Conservation (phyloP, 768 basidiomycete species). For the Psilocybe cyanescens region DNA sequence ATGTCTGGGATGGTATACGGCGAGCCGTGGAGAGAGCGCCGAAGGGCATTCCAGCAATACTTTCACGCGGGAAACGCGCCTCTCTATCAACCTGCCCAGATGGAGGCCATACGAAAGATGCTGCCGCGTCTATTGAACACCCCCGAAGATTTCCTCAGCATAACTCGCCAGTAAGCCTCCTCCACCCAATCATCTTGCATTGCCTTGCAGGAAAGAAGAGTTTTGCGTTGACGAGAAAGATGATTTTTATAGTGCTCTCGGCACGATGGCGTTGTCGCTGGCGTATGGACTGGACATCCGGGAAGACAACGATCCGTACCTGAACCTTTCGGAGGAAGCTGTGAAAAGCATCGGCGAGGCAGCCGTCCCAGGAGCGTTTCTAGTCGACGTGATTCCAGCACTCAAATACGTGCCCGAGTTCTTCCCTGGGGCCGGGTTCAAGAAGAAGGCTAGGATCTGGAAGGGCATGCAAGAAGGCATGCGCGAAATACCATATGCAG, state of each 20-base stretch:
- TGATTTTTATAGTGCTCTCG: constrained; percentile 36
- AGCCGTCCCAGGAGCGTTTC: constrained; percentile 42
- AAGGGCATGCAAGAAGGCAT: constrained; percentile 36
- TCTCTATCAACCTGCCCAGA: constrained; percentile 33
- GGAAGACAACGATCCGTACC: constrained; percentile 44
- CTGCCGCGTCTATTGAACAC: constrained; percentile 32
- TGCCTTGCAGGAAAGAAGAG: neutral
- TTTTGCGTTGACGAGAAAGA: neutral
- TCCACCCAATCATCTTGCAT: neutral
- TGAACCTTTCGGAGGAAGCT: constrained; percentile 43
- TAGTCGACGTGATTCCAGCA: constrained; percentile 46
- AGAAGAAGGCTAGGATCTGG: constrained; percentile 53
- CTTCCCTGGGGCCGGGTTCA: constrained; percentile 65
- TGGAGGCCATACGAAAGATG: constrained; percentile 33
- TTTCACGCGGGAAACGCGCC: constrained; percentile 36
- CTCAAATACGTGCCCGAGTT: constrained; percentile 55
- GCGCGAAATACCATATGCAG: constrained; percentile 38
- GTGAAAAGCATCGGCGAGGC: constrained; percentile 36
- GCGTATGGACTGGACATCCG: constrained; percentile 50
- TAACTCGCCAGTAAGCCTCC: constrained; percentile 40
- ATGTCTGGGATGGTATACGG: constrained; percentile 45
- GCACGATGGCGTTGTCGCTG: constrained; percentile 41
- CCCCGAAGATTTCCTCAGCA: constrained; percentile 40
- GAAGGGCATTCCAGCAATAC: constrained; percentile 44
- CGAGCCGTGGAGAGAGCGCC: constrained; percentile 41